Evolutionary conservation across 208 protist genomes (phyloP).

Genomic region (Acanthamoeba rhysodes): DNA sequence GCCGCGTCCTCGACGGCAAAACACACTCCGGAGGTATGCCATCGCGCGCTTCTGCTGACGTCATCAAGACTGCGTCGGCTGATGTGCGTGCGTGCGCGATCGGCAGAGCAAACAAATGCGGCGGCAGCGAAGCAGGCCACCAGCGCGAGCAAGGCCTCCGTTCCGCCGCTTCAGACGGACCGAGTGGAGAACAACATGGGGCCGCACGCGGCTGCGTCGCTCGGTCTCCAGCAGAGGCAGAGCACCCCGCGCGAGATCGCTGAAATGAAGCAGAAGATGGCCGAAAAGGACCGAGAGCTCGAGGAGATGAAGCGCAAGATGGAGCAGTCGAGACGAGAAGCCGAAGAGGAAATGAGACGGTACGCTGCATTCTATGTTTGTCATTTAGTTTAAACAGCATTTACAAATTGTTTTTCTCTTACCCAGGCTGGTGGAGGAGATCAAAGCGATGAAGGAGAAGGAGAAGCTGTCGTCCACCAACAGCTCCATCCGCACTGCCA

Average conservation of each 20-base stretch:
- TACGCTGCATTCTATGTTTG: neutral
- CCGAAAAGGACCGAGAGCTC: slow-evolving; percentile 17
- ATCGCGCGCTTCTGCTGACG: no score
- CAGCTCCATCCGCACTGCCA: neutral
- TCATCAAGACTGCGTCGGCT: no score
- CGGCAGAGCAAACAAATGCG: no score
- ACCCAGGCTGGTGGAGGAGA: slow-evolving; percentile 5
- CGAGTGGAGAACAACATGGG: no score
- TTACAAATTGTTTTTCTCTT: neutral
- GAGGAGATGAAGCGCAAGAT: slow-evolving; percentile 49
- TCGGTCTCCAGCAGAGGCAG: no score
- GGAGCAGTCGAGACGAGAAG: slow-evolving; percentile 14
- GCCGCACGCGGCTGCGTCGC: no score
- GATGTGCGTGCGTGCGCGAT: no score
- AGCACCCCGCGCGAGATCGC: neutral
- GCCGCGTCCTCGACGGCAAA: neutral
- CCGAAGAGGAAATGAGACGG: slow-evolving; percentile 20
- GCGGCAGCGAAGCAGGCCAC: no score
- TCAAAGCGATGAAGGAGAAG: slow-evolving; percentile 46
- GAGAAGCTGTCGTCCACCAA: slow-evolving; percentile 5
- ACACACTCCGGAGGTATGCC: no score
- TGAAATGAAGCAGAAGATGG: slow-evolving; percentile 19
- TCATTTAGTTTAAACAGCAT: no score
- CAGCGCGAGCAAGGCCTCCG: no score
- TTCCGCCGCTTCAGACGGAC: no score